A percentile compares a stretch with the other conserved stretches of the same genome.
Conservation (phyloP, 257 asterid species). For the Plantago major region DNA sequence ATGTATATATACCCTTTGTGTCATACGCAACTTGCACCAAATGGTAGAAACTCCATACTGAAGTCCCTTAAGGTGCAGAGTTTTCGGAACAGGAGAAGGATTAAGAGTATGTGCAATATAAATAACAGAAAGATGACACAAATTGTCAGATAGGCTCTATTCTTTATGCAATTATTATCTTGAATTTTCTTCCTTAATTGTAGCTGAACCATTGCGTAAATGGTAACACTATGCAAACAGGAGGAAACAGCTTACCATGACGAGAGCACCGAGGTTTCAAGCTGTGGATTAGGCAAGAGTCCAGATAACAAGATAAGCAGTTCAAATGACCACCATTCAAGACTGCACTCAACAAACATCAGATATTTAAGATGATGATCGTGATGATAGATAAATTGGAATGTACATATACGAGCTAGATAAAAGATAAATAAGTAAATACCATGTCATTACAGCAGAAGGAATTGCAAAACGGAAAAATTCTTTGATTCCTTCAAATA, state of each 20-base stretch:
- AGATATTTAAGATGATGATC: too few species aligned
- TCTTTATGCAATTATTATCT: too few species aligned
- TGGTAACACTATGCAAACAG: not conserved
- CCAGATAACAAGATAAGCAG: conserved; percentile 70
- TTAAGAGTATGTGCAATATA: too few species aligned
- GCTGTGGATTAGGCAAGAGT: conserved; percentile 76
- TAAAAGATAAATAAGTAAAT: not conserved
- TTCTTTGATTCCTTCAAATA: conserved; percentile 44
- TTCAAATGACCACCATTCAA: conserved; percentile 88
- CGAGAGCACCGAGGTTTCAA: conserved; percentile 78
- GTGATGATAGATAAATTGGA: not conserved
- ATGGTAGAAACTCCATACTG: too few species aligned
- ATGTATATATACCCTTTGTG: too few species aligned
- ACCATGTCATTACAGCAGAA: conserved; percentile 70
- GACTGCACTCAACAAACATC: conserved; percentile 32
- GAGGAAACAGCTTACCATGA: conserved; percentile 47
- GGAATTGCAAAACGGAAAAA: conserved; percentile 59
- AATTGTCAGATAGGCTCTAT: too few species aligned
- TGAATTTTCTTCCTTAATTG: not conserved
- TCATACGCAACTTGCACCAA: too few species aligned
- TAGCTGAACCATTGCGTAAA: not conserved
- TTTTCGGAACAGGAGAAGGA: too few species aligned
- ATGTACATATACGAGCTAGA: not conserved
- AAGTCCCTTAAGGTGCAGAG: too few species aligned
- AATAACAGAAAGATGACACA: too few species aligned